Base-by-base conservation (phyloP, 331 rosid genomes). In the Phaseolus coccineus region DNA sequence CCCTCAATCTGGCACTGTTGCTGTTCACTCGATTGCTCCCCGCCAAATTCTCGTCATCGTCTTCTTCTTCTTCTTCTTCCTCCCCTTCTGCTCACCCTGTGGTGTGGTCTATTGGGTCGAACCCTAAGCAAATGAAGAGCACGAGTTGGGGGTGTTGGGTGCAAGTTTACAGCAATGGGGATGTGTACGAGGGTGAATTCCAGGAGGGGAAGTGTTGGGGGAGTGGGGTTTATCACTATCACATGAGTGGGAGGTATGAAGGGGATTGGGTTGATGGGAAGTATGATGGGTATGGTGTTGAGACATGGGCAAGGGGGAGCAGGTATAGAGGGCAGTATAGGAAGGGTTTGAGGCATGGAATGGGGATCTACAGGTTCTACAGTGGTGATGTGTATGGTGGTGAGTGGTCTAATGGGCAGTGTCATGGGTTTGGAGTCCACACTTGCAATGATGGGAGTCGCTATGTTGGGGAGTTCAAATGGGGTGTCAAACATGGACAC, bases 281-380 rank as follows among this genome's bases (percentile, higher is more conserved):
- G 80, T 93, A 93, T 76, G 97, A 93, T 79, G 99, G 99, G 0
- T 90, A 68, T 82, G 99, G 99, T 6, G 97, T 95, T 63, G 99
- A 95, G 84, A 93, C 99, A 6, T 93, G 99, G 99, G 94, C 97
- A 0, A 88, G 89, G 79, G 99, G 99, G 11, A 91, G 97, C 83
- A 77, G 97, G 72, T 95, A 92, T 11, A 84, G 94, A 0, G 99
- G 99, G 40, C 91, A 88, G 64, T 95, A 92, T 76, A 83, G 91
- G 78, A 87, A 88, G 46, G 99, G 99, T 3, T 85, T 95, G 73
- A 86, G 99, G 83, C 91, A 95, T 85, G 99, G 99, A 22, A 80
- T 90, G 48, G 99, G 99, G 66, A 84, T 92, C 3, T 95, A 95
- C 73, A 85, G 90, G 56, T 91, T 91, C 77, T 95, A 64, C 74